Evolutionary conservation across 2,329 filamentous ascomycete genomes (phyloP).

Genomic region (Aspergillus texensis): DNA sequence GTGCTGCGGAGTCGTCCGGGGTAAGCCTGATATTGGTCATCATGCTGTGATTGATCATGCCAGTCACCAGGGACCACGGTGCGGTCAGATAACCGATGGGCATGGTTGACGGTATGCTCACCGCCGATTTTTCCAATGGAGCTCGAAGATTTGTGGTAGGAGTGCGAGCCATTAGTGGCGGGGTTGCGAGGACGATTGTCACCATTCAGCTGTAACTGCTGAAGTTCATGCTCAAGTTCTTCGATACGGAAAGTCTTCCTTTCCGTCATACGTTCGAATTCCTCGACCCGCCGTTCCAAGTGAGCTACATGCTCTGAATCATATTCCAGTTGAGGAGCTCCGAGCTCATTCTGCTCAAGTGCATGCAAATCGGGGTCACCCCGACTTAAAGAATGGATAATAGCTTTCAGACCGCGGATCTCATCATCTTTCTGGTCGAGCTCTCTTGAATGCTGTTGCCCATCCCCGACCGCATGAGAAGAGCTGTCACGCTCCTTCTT

Average conservation of each 20-base stretch:
- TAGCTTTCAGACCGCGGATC: constrained; percentile 93
- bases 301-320: constrained; percentile 62
- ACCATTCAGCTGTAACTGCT: constrained; percentile 35
- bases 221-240: constrained; percentile 81
- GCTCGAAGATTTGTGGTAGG: constrained; percentile 36
- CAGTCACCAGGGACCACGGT: constrained; percentile 47
- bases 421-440: constrained; percentile 95
- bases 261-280: constrained; percentile 73
- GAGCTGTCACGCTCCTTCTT: constrained; percentile 85
- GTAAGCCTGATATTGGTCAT: constrained; percentile 28
- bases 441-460: constrained; percentile 63
- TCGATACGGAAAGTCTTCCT: constrained; percentile 75
- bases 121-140: constrained; percentile 30
- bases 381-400: constrained; percentile 91
- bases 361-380: constrained; percentile 45
- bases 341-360: constrained; percentile 32
- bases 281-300: constrained; percentile 77
- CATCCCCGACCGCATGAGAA: constrained; percentile 53
- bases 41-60: constrained; percentile 36
- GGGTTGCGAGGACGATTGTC: constrained; percentile 36
- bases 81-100: constrained; percentile 45
- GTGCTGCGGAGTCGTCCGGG: constrained; percentile 29
- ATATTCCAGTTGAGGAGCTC: constrained; percentile 38
- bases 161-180: constrained; percentile 37
- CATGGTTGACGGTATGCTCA: constrained; percentile 33